Conservation (phyloP, 1,139 yeast genomes). For the Yamadazyma membranifaciens region DNA sequence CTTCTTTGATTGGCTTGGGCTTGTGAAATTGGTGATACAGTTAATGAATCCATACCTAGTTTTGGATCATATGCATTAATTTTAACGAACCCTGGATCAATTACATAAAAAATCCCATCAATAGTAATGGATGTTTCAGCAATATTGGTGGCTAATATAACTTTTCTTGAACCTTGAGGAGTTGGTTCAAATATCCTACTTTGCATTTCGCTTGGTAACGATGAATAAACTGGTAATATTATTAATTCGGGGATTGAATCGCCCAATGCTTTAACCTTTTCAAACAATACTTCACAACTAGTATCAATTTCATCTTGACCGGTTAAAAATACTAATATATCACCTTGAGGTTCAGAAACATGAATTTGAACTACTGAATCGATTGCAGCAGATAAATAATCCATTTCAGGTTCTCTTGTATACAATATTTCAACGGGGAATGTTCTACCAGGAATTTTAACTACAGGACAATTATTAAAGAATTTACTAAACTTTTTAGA, state of each 20-base stretch:
- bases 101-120: slow-evolving; percentile 73
- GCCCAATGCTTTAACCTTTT: slow-evolving; percentile 67
- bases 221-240: slow-evolving; percentile 84
- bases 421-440: slow-evolving; percentile 82
- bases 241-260: slow-evolving; percentile 63
- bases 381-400: slow-evolving; percentile 77
- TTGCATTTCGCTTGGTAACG: slow-evolving; percentile 75
- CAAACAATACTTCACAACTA: slow-evolving; percentile 71
- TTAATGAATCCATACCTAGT: slow-evolving; percentile 73
- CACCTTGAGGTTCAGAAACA: slow-evolving; percentile 74
- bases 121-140: slow-evolving; percentile 83
- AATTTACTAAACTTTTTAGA: slow-evolving; percentile 77
- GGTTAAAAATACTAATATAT: slow-evolving; percentile 78
- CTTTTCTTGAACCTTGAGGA: slow-evolving; percentile 68
- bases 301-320: slow-evolving; percentile 95
- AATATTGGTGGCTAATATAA: slow-evolving; percentile 74
- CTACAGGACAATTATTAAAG: slow-evolving; percentile 76
- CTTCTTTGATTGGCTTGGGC: slow-evolving; percentile 84
- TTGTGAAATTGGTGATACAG: slow-evolving; percentile 72
- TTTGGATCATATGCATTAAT: slow-evolving; percentile 74
- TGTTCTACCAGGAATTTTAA: slow-evolving; percentile 85
- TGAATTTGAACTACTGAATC: slow-evolving; percentile 85
- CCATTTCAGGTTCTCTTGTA: slow-evolving; percentile 79
- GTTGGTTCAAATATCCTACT: slow-evolving; percentile 72
- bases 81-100: slow-evolving; percentile 81